Conservation (phyloP, 2,329 filamentous ascomycete species). For the Xylaria sp. region DNA sequence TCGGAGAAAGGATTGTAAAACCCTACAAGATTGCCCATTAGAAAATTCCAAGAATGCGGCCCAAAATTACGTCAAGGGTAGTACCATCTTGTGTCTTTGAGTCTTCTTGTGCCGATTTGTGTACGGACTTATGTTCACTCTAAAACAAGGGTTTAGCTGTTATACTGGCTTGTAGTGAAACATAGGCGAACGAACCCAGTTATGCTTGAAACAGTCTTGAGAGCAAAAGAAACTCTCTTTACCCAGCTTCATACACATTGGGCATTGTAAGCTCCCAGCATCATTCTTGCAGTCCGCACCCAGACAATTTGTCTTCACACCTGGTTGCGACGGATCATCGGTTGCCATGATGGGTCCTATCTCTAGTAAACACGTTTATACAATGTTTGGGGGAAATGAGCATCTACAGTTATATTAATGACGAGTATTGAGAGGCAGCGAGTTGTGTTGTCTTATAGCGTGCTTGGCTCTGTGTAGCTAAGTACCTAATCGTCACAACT, state of each 20-base stretch:
- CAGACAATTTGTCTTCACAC: slow-evolving; percentile 71
- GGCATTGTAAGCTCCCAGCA: slow-evolving; percentile 86
- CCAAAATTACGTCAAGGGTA: slow-evolving; percentile 70
- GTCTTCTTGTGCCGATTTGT: slow-evolving; percentile 67
- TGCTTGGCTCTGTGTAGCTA: not conserved
- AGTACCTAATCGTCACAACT: not conserved
- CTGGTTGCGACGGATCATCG: slow-evolving; percentile 45
- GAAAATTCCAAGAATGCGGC: not conserved
- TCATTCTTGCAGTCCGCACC: slow-evolving; percentile 85
- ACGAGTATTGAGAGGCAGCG: not conserved
- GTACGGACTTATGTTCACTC: slow-evolving; percentile 80
- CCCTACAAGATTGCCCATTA: slow-evolving; percentile 83
- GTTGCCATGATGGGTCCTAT: not conserved
- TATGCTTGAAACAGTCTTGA: slow-evolving; percentile 98
- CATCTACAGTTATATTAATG: not conserved
- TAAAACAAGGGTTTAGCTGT: slow-evolving; percentile 44
- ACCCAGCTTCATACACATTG: slow-evolving; percentile 88
- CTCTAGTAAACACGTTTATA: not conserved
- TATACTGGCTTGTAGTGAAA: not conserved
- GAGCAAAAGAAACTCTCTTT: slow-evolving; percentile 96
- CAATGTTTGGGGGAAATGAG: not conserved
- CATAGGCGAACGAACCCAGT: slow-evolving; percentile 74
- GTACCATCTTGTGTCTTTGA: slow-evolving; percentile 59
- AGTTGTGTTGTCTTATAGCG: not conserved
- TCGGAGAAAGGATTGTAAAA: slow-evolving; percentile 91